A percentile compares a stretch with the other conserved stretches of the same genome.
phyloP scores from a whole-genome alignment of 1,284 basidiomycete species.

The Malassezia japonica region DNA sequence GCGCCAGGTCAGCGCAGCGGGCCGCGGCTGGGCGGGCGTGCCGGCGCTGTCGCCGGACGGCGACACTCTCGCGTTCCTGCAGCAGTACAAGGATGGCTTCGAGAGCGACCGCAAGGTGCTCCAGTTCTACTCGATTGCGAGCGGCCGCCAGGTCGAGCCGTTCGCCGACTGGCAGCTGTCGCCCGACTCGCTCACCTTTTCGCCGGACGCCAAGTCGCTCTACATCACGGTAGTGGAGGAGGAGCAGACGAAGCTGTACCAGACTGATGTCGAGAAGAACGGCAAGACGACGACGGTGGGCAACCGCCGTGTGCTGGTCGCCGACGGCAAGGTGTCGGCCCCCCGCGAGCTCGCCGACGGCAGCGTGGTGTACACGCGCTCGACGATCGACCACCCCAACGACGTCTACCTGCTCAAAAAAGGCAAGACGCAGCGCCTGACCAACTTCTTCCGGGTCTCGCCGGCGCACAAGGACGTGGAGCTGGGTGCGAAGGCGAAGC shows the following conservation, averaged over 20 bases:
- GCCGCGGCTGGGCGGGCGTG: conserved; percentile 21
- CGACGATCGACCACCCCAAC: conserved; percentile 14
- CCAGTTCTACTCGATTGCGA: conserved; percentile 16
- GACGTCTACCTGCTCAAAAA: conserved; percentile 17
- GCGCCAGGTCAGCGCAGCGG: conserved; percentile 9
- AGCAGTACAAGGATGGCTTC: conserved; percentile 32
- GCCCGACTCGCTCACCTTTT: conserved; percentile 19
- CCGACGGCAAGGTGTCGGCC: conserved; percentile 5
- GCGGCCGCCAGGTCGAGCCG: conserved; percentile 3
- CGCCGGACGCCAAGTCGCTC: conserved; percentile 12
- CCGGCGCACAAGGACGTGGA: conserved; percentile 16
- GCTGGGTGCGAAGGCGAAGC: conserved; percentile 22
- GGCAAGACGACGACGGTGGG: neutral
- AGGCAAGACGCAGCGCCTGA: neutral
- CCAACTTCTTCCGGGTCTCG: conserved; percentile 12
- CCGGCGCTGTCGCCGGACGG: conserved; percentile 23
- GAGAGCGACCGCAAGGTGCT: conserved; percentile 30
- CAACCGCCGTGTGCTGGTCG: conserved; percentile 8
- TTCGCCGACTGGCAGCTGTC: conserved; percentile 25
- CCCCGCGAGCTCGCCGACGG: conserved; percentile 10
- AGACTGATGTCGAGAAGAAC: neutral
- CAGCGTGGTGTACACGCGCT: conserved; percentile 8
- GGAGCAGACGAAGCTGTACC: conserved; percentile 19
- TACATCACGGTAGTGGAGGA: conserved; percentile 18
- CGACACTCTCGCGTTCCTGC: conserved; percentile 27